phyloP scores from a whole-genome alignment of 345 rosid genomes.

The Euphorbia pulcherrima region DNA sequence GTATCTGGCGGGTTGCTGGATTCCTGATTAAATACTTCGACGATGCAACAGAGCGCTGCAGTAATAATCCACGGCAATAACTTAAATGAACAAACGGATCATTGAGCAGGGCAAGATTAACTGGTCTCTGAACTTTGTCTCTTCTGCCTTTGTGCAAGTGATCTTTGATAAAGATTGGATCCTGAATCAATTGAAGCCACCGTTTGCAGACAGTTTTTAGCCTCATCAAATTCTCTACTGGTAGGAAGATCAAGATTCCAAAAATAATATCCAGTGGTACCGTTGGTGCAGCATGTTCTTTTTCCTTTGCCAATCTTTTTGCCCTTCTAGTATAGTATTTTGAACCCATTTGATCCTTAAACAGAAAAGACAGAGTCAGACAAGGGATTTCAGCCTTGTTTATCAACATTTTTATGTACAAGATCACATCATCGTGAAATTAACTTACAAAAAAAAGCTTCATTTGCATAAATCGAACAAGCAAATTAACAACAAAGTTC shows the following conservation, averaged over 20 bases:
- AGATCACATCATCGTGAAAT: neutral
- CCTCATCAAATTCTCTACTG: neutral
- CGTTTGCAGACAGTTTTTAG: neutral
- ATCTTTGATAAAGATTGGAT: neutral
- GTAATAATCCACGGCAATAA: neutral
- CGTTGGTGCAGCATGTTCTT: neutral
- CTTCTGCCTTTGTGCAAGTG: neutral
- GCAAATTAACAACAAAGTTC: neutral
- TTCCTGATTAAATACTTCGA: neutral
- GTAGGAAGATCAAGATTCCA: neutral
- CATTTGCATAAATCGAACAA: neutral
- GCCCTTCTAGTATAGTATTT: too few species aligned
- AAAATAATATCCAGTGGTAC: neutral
- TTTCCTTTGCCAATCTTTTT: too few species aligned
- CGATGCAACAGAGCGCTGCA: neutral
- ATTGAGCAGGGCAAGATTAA: too few species aligned
- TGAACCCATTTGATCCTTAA: neutral
- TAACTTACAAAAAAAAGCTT: neutral
- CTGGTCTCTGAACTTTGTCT: neutral
- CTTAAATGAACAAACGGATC: neutral
- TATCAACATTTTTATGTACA: neutral
- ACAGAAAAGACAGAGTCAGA: neutral
- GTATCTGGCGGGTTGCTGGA: neutral
- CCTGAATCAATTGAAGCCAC: neutral
- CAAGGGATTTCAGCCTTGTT: neutral